Evolutionary conservation across 192 early-diverging fungal genomes (phyloP).

Genomic region (Mortierella alpina): DNA sequence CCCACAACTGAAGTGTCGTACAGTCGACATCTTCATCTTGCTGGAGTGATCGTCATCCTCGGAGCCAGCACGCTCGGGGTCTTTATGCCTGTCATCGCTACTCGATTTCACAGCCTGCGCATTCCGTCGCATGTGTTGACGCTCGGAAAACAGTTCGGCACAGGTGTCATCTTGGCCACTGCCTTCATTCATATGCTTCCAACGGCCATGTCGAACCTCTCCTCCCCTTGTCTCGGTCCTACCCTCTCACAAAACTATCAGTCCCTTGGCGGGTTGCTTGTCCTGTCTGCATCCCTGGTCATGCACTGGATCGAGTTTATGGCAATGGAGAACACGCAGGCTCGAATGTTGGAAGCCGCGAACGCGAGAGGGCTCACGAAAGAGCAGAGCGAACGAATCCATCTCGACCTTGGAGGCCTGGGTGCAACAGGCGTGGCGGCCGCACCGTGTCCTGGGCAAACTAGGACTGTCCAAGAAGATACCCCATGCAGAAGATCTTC

Average conservation of each 20-base stretch:
- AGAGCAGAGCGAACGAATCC: background rate
- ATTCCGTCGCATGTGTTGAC: background rate
- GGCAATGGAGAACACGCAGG: conserved; percentile 40
- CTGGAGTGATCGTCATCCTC: conserved; percentile 67
- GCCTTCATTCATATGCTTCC: conserved; percentile 80
- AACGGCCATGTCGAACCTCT: conserved; percentile 64
- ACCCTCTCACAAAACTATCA: conserved; percentile 55
- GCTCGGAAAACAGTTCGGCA: conserved; percentile 57
- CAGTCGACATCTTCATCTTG: conserved; percentile 47
- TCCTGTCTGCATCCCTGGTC: conserved; percentile 71
- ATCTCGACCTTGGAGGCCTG: conserved; percentile 22
- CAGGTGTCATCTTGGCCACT: conserved; percentile 79
- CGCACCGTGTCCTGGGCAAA: conserved; percentile 19
- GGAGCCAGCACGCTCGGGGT: conserved; percentile 58
- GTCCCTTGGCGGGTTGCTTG: conserved; percentile 66
- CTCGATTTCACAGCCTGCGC: conserved; percentile 8
- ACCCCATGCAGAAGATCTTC: background rate
- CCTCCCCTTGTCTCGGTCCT: conserved; percentile 64
- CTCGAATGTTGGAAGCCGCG: background rate
- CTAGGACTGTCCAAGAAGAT: conserved; percentile 3
- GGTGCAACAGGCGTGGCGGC: conserved; percentile 25
- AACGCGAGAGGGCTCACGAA: background rate
- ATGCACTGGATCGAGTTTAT: conserved; percentile 77
- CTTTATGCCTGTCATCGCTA: conserved; percentile 59
- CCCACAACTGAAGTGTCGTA: no score